Evolutionary conservation across 805 yeast genomes (phyloP).

Genomic region (Starmerella bacillaris): DNA sequence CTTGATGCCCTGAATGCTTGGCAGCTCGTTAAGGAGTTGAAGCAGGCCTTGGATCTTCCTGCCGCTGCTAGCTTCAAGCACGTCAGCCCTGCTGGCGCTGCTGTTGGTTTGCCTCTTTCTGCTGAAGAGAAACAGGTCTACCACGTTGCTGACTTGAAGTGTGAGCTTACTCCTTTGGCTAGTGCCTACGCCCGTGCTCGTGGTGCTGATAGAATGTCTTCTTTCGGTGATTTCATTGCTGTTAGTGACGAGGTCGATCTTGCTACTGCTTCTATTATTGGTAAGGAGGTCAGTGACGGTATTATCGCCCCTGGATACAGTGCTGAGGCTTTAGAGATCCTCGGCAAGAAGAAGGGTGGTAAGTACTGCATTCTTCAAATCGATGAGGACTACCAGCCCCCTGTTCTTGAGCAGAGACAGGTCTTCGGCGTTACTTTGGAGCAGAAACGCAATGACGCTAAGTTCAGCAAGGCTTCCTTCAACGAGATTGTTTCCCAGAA

Average conservation of each 20-base stretch:
- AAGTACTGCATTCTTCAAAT: constrained; percentile 92
- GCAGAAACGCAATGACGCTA: constrained; percentile 96
- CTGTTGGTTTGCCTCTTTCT: constrained; percentile 83
- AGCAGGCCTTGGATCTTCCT: constrained; percentile 83
- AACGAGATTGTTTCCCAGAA: constrained; percentile 78
- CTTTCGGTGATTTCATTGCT: constrained; percentile 97
- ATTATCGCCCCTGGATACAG: constrained; percentile 95
- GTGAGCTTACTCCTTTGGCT: constrained; percentile 89
- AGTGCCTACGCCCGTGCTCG: constrained; percentile 98
- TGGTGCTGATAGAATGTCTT: constrained; percentile 99
- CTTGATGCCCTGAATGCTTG: constrained; percentile 94
- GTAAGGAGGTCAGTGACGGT: constrained; percentile 96
- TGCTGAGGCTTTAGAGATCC: constrained; percentile 76
- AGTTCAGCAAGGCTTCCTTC: constrained; percentile 76
- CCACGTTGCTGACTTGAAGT: constrained; percentile 76
- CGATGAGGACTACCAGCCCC: constrained; percentile 86
- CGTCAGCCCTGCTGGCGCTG: constrained; percentile 97
- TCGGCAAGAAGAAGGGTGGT: constrained; percentile 88
- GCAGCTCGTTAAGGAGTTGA: constrained; percentile 95
- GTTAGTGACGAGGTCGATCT: constrained; percentile 88
- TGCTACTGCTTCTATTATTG: constrained; percentile 90
- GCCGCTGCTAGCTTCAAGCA: constrained; percentile 99
- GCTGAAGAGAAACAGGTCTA: constrained; percentile 88
- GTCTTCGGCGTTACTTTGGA: constrained; percentile 90
- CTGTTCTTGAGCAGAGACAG: constrained; percentile 67